Percentiles rank a stretch among this genome's conserved stretches.
Evolutionary conservation across 495 filamentous ascomycete genomes (phyloP).

Genomic region (Letharia columbiana): DNA sequence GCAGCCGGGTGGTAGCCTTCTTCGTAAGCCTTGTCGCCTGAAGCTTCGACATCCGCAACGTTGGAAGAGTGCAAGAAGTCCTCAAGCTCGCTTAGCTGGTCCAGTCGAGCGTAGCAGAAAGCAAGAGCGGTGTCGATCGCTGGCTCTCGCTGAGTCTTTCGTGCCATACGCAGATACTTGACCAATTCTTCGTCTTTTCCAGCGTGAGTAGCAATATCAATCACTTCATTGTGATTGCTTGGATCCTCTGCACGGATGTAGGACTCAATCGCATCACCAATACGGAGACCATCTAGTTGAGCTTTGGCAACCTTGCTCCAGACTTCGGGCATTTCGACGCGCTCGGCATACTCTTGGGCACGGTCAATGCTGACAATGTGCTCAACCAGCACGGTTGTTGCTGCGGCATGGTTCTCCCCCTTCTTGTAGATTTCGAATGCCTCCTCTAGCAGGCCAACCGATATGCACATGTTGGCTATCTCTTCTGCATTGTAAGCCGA

Average conservation of each 20-base stretch:
- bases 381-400: constrained; percentile 88
- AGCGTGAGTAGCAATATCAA: constrained; percentile 90
- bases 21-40: constrained; percentile 93
- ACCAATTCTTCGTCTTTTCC: constrained; percentile 97
- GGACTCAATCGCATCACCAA: constrained; percentile 88
- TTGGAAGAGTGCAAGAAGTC: constrained; percentile 94
- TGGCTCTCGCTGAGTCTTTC: constrained; percentile 91
- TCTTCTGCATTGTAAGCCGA: constrained; percentile 84
- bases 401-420: constrained; percentile 76
- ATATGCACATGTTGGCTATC: constrained; percentile 87
- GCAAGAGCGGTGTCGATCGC: constrained; percentile 88
- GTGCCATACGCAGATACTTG: constrained; percentile 94
- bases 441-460: constrained; percentile 91
- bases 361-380: constrained; percentile 98
- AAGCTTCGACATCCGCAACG: constrained; percentile 89
- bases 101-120: constrained; percentile 84
- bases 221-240: constrained; percentile 88
- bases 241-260: constrained; percentile 94
- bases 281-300: constrained; percentile 89
- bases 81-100: constrained; percentile 87
- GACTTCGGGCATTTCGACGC: constrained; percentile 91
- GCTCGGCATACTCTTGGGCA: constrained; percentile 92
- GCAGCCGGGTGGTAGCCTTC: constrained; percentile 93
- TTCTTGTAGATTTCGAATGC: constrained; percentile 99
- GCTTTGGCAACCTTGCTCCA: constrained; percentile 99